Percentiles rank a stretch among this genome's conserved stretches.
These are phyloP conservation scores for Cyclotella sp. DNA, from an alignment of 108 stramenopile genomes.

Conservation along the genomic window DNA sequence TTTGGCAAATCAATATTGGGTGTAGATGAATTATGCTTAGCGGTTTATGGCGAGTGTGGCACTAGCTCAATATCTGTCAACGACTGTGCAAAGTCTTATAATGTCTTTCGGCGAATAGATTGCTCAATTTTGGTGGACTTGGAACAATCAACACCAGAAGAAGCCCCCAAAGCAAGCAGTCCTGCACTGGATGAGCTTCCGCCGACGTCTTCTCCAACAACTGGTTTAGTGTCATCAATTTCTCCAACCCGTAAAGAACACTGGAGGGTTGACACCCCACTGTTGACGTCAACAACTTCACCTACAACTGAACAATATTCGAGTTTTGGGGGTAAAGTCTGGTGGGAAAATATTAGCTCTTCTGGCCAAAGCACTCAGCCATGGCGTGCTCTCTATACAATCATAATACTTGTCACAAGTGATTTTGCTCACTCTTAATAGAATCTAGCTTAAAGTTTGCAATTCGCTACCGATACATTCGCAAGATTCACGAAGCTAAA, in stretches of 20 bases:
- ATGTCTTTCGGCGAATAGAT: constrained; percentile 17
- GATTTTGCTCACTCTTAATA: not conserved
- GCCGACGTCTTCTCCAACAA: not conserved
- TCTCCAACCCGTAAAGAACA: not conserved
- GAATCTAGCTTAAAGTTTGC: not conserved
- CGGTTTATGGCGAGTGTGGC: constrained; percentile 16
- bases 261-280: not conserved
- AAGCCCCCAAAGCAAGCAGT: not conserved
- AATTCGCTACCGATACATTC: not conserved
- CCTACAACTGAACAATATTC: constrained; percentile 8
- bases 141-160: not conserved
- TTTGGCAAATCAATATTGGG: not conserved
- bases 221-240: not conserved
- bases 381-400: not conserved
- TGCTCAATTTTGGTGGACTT: constrained; percentile 5
- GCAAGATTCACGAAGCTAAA: not conserved
- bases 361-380: not conserved
- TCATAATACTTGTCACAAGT: not conserved
- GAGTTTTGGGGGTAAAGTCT: constrained; percentile 8
- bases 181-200: not conserved
- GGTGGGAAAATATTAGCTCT: constrained; percentile 8
- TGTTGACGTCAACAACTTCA: not conserved
- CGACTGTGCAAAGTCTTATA: constrained; percentile 2
- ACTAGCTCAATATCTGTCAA: constrained; percentile 11
- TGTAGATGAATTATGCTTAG: constrained; percentile 11